Evolutionary conservation across 257 asterid genomes (phyloP).

Genomic region (Salvia miltiorrhiza): DNA sequence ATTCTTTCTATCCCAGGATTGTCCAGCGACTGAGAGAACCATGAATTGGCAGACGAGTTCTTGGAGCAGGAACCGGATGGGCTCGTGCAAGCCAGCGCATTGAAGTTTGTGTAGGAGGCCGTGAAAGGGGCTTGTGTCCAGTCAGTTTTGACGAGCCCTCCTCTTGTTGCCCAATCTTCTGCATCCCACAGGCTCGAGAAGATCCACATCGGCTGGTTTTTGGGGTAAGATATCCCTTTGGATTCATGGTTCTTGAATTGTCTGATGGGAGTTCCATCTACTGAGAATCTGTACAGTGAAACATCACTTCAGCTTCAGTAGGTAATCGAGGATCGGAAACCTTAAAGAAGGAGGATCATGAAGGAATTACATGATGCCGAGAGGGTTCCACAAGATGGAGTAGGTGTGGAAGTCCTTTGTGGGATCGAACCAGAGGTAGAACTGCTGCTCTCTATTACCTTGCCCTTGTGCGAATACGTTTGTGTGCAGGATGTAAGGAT

Average conservation of each 20-base stretch:
- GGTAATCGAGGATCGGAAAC: not conserved
- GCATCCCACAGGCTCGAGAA: constrained; percentile 60
- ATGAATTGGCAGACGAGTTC: constrained; percentile 19
- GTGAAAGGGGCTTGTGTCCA: constrained; percentile 62
- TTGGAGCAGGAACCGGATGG: constrained; percentile 31
- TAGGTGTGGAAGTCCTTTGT: constrained; percentile 57
- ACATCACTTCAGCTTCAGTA: constrained; percentile 3
- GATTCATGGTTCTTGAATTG: constrained; percentile 58
- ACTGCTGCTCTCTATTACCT: constrained; percentile 48
- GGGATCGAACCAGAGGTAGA: constrained; percentile 57
- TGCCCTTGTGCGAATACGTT: constrained; percentile 49
- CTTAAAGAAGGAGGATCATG: not conserved
- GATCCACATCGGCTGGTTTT: constrained; percentile 60
- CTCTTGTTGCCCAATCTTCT: constrained; percentile 71
- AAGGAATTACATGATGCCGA: constrained; percentile 45
- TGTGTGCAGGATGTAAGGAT: constrained; percentile 54
- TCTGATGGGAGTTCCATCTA: constrained; percentile 66
- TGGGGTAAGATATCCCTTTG: constrained; percentile 46
- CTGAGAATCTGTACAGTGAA: constrained; percentile 40
- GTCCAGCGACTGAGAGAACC: constrained; percentile 48
- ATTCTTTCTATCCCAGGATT: constrained; percentile 30
- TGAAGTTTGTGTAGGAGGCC: constrained; percentile 51
- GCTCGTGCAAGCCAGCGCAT: constrained; percentile 30
- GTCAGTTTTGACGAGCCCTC: constrained; percentile 61
- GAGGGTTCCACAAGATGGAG: constrained; percentile 60